Base-by-base conservation (phyloP, 2,329 filamentous ascomycete genomes). In the Talaromyces sp. region DNA sequence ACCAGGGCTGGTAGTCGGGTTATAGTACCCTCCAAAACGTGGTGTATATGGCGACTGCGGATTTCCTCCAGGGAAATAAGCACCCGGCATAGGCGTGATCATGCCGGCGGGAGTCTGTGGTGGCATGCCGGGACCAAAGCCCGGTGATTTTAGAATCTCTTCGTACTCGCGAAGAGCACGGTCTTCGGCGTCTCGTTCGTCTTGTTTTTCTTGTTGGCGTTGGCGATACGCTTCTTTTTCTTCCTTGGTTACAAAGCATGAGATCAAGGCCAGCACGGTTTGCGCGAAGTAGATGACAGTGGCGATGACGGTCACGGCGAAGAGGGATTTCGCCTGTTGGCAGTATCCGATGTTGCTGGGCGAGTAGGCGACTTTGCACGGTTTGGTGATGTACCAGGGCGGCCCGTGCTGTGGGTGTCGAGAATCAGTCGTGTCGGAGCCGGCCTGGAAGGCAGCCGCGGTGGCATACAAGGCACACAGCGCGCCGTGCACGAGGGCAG, bases 301-400 rank as follows among this genome's bases (percentile, higher is more conserved):
- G 60, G 86, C 79, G 28, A 85, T 71, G 57, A 84, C 75, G 3
- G 81, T 84, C 22, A 86, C 76, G 1, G 79, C 84, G 67, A 87
- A 87, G 3, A 79, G 74, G 7, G 78, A 76, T 68, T 87, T 85
- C 4, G 85, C 84, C 72, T 88, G 85, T 72, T 80, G 73, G 70
- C 85, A 88, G 69, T 85, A 88, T 19, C 69, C 70, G 33, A 82
- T 72, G 59, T 82, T 75, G 53, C 74, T 76, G 54, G 75, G 73
- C 49, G 78, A 71, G 6, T 72, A 71, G 0, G 82, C 79, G 27
- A 85, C 80, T 57, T 73, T 78, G 74, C 85, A 88, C 65, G 75
- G 82, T 72, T 87, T 86, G 58, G 83, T 83, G 65, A 88, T 82
- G 69, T 87, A 87, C 85, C 85, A 88, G 8, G 85, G 84, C 19